These are phyloP conservation scores for Gracilariopsis chorda DNA, from an alignment of 23 red algal species.

Conservation along the genomic window DNA sequence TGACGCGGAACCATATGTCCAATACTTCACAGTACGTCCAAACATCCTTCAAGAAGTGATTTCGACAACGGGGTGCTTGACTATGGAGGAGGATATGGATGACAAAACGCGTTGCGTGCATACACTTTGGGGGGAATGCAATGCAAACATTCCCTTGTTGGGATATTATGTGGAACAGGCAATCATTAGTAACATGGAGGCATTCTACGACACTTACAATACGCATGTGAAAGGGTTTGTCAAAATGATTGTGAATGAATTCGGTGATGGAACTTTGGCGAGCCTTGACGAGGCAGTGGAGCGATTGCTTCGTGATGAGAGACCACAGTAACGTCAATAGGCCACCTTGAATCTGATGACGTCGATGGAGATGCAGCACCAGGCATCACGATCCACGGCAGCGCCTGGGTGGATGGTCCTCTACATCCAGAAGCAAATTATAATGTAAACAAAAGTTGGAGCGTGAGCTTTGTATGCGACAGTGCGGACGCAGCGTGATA, in stretches of 20 bases:
- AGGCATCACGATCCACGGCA: no score
- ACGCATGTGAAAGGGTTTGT: constrained; percentile 30
- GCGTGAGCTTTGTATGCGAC: no score
- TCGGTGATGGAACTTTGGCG: neutral
- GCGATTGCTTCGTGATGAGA: neutral
- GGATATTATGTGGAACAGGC: constrained; percentile 39
- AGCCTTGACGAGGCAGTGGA: constrained; percentile 15
- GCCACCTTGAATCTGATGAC: no score
- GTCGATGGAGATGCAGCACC: no score
- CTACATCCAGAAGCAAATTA: no score
- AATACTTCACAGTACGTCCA: neutral
- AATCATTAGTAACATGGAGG: constrained; percentile 38
- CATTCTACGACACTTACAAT: constrained; percentile 38
- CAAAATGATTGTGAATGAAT: neutral
- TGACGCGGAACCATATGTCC: neutral
- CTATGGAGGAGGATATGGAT: neutral
- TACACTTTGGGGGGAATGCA: neutral
- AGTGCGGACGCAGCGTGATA: no score
- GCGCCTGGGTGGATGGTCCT: no score
- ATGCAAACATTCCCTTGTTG: constrained; percentile 20
- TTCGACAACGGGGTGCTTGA: neutral
- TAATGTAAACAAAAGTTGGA: no score
- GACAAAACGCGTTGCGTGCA: constrained; percentile 9
- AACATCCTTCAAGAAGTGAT: constrained; percentile 5
- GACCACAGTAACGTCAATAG: neutral